Percentiles rank a stretch among this genome's conserved stretches.
Conservation (phyloP, 106 monocot genomes). For the Amphibolis antarctica region DNA sequence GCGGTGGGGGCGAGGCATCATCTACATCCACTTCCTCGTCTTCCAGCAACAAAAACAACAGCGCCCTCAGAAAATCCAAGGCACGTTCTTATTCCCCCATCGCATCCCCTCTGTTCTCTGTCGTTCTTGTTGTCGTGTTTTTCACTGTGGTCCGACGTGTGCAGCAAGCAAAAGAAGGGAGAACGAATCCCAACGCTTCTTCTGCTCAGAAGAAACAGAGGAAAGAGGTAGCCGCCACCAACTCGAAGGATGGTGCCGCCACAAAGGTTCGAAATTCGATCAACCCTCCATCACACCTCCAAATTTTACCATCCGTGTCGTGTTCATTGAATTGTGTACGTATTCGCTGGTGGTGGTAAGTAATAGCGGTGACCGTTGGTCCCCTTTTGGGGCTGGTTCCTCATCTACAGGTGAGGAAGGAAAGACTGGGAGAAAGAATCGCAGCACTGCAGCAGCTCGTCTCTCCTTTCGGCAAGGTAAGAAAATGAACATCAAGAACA, state of each 20-base stretch:
- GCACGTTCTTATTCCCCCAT: background rate
- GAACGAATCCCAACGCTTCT: background rate
- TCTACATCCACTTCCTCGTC: constrained; percentile 12
- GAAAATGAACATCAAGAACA: background rate
- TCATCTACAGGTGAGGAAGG: constrained; percentile 16
- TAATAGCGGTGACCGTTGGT: background rate
- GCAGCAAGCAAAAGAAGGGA: background rate
- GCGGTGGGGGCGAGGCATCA: background rate
- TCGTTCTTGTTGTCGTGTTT: background rate
- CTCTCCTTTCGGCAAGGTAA: constrained; percentile 24
- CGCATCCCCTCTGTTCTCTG: background rate
- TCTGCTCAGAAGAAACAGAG: constrained; percentile 8
- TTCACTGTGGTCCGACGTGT: background rate
- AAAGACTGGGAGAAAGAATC: constrained; percentile 17
- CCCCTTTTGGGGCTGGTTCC: background rate
- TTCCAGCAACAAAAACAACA: constrained; percentile 1
- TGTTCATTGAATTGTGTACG: background rate
- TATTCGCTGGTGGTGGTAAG: too few relatives aligned
- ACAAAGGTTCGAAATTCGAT: constrained; percentile 3
- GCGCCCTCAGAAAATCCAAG: constrained; percentile 6
- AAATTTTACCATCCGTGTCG: too few relatives aligned
- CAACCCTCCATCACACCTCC: too few relatives aligned
- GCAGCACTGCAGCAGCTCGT: constrained; percentile 13
- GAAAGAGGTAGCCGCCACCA: constrained; percentile 1
- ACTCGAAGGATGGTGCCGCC: background rate